phyloP scores from a whole-genome alignment of 208 protist genomes.

The Acanthamoeba castellanii region DNA sequence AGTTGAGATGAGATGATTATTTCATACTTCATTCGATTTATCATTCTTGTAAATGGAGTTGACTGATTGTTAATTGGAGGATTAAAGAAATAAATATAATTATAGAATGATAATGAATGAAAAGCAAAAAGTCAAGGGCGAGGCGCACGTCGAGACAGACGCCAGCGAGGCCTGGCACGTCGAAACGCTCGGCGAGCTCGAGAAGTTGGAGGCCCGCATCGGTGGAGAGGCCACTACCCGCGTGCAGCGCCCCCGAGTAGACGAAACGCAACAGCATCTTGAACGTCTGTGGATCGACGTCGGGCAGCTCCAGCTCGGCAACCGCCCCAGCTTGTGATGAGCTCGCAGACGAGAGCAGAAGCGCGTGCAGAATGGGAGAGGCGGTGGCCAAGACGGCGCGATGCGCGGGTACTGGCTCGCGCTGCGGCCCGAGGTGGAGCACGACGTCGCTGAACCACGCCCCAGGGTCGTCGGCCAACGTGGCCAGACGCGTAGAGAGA shows the following conservation, averaged over 20 bases:
- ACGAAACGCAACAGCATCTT: not conserved
- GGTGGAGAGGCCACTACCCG: not conserved
- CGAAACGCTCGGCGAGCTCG: conserved; percentile 28
- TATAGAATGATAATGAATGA: not conserved
- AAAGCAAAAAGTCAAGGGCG: not conserved
- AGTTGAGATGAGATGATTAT: too few relatives aligned
- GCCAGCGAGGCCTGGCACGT: conserved; percentile 13
- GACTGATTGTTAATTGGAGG: not conserved
- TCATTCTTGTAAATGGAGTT: not conserved
- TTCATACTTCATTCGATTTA: too few relatives aligned
- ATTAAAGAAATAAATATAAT: not conserved
- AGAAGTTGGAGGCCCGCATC: not conserved
- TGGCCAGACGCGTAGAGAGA: conserved; percentile 11
- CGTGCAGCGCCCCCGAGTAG: not conserved
- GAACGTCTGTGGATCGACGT: not conserved
- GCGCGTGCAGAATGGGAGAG: not conserved
- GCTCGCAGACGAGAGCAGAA: not conserved
- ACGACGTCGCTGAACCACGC: conserved; percentile 41
- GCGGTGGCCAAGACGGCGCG: not conserved
- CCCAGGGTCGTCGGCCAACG: not conserved
- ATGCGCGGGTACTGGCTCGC: not conserved
- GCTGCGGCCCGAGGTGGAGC: not conserved
- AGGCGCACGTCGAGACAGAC: conserved; percentile 15
- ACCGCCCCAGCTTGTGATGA: not conserved
- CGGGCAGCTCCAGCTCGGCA: conserved; percentile 4